phyloP scores from a whole-genome alignment of 257 asterid species.

The Solanum clarkiae region DNA sequence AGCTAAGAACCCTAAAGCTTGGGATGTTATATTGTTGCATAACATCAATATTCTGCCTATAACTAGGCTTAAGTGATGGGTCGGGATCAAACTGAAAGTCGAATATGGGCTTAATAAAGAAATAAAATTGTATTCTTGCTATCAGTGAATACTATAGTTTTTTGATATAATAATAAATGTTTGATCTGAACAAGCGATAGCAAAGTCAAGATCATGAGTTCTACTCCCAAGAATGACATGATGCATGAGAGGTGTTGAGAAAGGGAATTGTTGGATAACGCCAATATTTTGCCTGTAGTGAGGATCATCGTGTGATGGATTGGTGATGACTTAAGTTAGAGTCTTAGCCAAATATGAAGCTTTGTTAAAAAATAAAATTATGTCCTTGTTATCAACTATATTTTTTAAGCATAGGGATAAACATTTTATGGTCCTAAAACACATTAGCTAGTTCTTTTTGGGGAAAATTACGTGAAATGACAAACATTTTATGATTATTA shows the following conservation, averaged over 20 bases:
- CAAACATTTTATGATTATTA: too few species aligned
- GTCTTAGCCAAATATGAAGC: not conserved
- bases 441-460: not conserved
- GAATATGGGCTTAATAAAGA: not conserved
- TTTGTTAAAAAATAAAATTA: not conserved
- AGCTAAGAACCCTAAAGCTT: not conserved
- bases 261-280: not conserved
- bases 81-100: not conserved
- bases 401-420: not conserved
- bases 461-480: too few species aligned
- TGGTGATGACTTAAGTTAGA: not conserved
- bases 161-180: not conserved
- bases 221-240: not conserved
- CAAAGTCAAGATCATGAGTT: not conserved
- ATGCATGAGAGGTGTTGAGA: not conserved
- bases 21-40: not conserved
- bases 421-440: not conserved
- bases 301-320: not conserved
- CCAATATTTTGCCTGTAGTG: not conserved
- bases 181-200: not conserved
- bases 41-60: not conserved
- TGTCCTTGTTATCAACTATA: not conserved
- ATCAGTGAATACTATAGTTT: not conserved
- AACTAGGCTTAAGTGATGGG: not conserved
- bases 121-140: not conserved